phyloP scores from a whole-genome alignment of 371 early-diverging fungal genomes.

The Mucor circinelloides region DNA sequence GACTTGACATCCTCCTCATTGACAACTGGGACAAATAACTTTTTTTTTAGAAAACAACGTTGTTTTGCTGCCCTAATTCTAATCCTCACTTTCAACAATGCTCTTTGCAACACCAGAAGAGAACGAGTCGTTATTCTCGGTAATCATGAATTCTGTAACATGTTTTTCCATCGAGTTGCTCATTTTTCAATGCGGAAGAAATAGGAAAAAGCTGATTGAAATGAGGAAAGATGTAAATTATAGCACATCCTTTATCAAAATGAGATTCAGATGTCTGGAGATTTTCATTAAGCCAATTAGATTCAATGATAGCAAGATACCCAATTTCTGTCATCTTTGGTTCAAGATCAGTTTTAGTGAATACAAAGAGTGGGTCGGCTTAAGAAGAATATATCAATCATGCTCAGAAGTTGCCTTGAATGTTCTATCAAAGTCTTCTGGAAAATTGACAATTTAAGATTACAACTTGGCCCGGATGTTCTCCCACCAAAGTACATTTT shows the following conservation, averaged over 20 bases:
- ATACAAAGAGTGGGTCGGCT: too few species aligned
- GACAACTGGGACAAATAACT: neutral
- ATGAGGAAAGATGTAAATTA: neutral
- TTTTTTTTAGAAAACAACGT: neutral
- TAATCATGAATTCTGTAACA: constrained; percentile 13
- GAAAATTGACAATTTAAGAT: too few species aligned
- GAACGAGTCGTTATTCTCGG: neutral
- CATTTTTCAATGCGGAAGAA: constrained; percentile 4
- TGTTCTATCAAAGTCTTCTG: too few species aligned
- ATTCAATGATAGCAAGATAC: neutral
- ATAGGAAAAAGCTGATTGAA: neutral
- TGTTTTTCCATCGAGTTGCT: constrained; percentile 2
- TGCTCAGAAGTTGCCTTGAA: too few species aligned
- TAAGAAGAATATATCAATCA: too few species aligned
- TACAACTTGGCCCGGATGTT: too few species aligned
- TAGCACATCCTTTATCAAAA: neutral
- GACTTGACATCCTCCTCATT: constrained; percentile 4
- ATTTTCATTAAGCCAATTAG: neutral
- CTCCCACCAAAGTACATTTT: too few species aligned
- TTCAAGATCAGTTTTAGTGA: too few species aligned
- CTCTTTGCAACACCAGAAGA: neutral
- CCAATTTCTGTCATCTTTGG: neutral
- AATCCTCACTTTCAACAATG: neutral
- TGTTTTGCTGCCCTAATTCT: neutral
- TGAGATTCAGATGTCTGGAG: neutral